A percentile compares a stretch with the other conserved stretches of the same genome.
Evolutionary conservation across 495 filamentous ascomycete species (phyloP).

Genomic region (Astrothelium subdiscretum): DNA sequence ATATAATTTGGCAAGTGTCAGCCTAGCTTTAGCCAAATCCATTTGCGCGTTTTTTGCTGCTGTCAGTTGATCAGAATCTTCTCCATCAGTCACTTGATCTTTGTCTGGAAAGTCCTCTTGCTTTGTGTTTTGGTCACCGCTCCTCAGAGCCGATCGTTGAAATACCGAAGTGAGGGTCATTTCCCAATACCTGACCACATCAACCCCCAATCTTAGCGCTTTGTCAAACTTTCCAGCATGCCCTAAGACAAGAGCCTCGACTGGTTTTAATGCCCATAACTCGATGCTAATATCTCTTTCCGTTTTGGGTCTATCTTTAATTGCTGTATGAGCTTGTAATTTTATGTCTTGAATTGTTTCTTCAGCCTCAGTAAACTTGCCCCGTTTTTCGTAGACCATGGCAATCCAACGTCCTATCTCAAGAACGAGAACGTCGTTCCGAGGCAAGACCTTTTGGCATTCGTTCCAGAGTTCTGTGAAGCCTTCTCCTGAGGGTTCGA

Average conservation of each 20-base stretch:
- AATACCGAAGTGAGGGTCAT: too few species aligned
- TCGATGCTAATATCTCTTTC: neutral
- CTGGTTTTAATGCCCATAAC: neutral
- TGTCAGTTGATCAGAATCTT: too few species aligned
- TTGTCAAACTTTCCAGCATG: neutral
- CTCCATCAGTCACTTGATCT: neutral
- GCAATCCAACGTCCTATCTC: neutral
- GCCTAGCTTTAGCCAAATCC: neutral
- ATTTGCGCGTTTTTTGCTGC: neutral
- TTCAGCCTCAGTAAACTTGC: neutral
- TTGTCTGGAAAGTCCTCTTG: too few species aligned
- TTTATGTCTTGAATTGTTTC: neutral
- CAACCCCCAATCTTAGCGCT: neutral
- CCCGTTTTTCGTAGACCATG: neutral
- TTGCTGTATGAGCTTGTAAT: neutral
- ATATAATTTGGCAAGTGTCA: neutral
- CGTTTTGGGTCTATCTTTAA: neutral
- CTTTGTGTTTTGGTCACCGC: too few species aligned
- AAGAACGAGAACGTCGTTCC: neutral
- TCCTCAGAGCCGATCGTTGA: too few species aligned
- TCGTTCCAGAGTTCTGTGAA: neutral
- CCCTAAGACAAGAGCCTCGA: neutral
- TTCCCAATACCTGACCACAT: neutral
- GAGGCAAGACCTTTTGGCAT: neutral
- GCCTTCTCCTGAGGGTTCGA: neutral